Base-by-base conservation (phyloP, 345 rosid genomes). In the Garcia nutans region DNA sequence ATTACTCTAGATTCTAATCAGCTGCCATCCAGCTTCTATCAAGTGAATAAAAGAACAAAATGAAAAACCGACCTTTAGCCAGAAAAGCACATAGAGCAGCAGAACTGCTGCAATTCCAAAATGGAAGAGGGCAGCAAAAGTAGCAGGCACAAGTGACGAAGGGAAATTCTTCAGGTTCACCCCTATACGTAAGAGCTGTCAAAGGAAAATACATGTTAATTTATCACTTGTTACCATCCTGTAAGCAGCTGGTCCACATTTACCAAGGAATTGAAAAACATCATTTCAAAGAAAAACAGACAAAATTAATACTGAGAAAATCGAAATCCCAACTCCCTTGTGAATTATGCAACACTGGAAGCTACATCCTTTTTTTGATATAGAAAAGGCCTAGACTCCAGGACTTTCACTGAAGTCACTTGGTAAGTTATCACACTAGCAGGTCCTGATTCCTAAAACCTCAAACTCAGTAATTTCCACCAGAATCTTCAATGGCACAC, bases 151-250 rank as follows among this genome's bases (percentile, higher is more conserved):
- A 41, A 85, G 67, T 10, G 92, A 82, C 52, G 93, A 78, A 28
- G 99, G 98, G 82, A 96, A 93, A 77, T 86, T 93, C 89, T 93
- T 96, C 74, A 93, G 76, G 75, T 93, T 96, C 79, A 91, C 94
- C 72, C 98, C 98, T 78, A 93, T 70, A 17, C 79, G 79, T 50
- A 83, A 65, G 22, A 96, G 84, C 99, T 96, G 89, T 68, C 74
- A 76, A 77, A 70, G 65, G 64, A 68, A 65, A 74, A 74, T 22
- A 44, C 41, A 19, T 52, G 72, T 62, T 15, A 75, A 49, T 28
- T n/a, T 54, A 54, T 42, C 23, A 74, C 47, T 23, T 0, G 11
- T 44, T 64, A 45, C 49, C 64, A 71, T 33, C 28, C 57, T 5
- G 37, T 28, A 8, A 28, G 22, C 58, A 58, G 24, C 16, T 31